phyloP scores from a whole-genome alignment of 2,329 filamentous ascomycete genomes.

The Delphinella strobiligena region DNA sequence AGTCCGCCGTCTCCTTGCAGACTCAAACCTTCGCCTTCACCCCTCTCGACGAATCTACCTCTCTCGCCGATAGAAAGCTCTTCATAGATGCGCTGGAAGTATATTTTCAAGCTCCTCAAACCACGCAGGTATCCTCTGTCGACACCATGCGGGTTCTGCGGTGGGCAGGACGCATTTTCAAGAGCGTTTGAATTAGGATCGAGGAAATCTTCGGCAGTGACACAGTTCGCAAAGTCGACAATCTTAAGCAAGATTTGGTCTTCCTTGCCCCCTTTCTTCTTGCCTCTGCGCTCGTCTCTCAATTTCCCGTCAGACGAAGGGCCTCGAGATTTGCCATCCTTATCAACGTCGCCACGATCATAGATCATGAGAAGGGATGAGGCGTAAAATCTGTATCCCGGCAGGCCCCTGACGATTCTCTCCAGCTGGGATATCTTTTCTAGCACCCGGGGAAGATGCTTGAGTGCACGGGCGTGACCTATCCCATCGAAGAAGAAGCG shows the following conservation, averaged over 20 bases:
- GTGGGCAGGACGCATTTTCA: conserved; percentile 58
- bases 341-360: conserved; percentile 60
- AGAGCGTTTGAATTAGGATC: conserved; percentile 16
- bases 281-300: not conserved
- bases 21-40: conserved; percentile 24
- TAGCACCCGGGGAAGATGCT: conserved; percentile 79
- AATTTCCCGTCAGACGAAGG: conserved; percentile 1
- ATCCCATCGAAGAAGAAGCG: conserved; percentile 86
- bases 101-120: conserved; percentile 62
- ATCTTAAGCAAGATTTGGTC: conserved; percentile 76
- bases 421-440: conserved; percentile 76
- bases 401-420: conserved; percentile 64
- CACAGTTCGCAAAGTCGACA: conserved; percentile 95
- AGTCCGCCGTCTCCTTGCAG: conserved; percentile 2
- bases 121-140: conserved; percentile 86
- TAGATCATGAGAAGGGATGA: conserved; percentile 93
- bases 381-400: conserved; percentile 88
- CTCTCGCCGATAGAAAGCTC: conserved; percentile 42
- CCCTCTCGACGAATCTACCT: conserved; percentile 13
- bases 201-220: conserved; percentile 67
- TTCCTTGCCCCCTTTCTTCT: conserved; percentile 18
- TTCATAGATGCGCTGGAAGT: conserved; percentile 77
- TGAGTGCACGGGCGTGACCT: conserved; percentile 64
- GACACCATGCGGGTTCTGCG: conserved; percentile 64
- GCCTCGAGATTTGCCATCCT: conserved; percentile 26